Evolutionary conservation across 2,329 filamentous ascomycete genomes (phyloP).

Genomic region (Pyrenochaeta sp.): DNA sequence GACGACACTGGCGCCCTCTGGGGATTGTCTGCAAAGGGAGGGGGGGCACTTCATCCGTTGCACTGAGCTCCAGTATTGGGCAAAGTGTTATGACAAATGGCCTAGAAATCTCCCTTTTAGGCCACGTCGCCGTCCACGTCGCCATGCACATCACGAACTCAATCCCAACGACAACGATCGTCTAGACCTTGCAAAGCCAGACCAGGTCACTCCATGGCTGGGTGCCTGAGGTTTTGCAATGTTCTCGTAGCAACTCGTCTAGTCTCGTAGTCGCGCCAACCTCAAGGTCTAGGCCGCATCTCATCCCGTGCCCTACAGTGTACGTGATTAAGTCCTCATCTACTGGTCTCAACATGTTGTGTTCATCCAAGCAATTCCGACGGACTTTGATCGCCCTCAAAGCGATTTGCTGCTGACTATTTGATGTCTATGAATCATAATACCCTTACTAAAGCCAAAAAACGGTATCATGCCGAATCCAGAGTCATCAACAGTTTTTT

Average conservation of each 20-base stretch:
- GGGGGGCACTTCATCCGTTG: background rate
- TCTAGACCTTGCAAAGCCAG: background rate
- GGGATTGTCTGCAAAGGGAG: background rate
- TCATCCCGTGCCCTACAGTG: too few species aligned
- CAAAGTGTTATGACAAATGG: conserved; percentile 24
- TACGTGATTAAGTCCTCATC: background rate
- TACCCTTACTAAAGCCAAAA: background rate
- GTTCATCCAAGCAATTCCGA: background rate
- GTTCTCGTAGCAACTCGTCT: background rate
- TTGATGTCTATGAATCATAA: background rate
- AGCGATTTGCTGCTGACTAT: background rate
- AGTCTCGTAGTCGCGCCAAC: background rate
- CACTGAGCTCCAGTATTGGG: conserved; percentile 6
- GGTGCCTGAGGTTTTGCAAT: background rate
- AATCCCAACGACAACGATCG: conserved; percentile 17
- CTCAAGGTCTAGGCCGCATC: background rate
- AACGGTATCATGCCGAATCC: conserved; percentile 1
- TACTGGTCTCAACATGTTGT: background rate
- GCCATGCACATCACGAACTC: conserved; percentile 22
- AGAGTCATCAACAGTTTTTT: background rate
- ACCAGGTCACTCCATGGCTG: background rate
- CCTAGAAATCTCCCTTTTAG: conserved; percentile 2
- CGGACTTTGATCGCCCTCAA: background rate
- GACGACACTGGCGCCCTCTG: background rate
- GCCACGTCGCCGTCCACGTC: conserved; percentile 9